Evolutionary conservation across 495 filamentous ascomycete species (phyloP), one percentile per base, ranked within the genome.

Genomic region (Neurospora intermedia): DNA sequence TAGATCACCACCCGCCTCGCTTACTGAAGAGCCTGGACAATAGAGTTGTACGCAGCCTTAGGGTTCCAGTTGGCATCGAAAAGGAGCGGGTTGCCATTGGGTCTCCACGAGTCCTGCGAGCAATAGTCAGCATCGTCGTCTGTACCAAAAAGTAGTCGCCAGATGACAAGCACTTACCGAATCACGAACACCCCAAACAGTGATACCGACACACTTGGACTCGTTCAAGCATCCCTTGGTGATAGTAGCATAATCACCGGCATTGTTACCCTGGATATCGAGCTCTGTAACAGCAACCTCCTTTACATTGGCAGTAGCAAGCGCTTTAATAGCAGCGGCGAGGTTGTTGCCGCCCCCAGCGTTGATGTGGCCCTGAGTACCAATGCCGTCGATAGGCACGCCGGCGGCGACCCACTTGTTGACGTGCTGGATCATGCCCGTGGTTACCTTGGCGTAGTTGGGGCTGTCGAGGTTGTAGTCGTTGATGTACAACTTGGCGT

Each of bases 131-230:
- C 73, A 76, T 54, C 23, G 18, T 59, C 41, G 48, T 31, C n/a
- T 48, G 39, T 41, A 10, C 10, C 43, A 41, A 3, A 54, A 20
- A 70, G 40, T 31, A 10, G 3, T 46, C 8, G 3, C 45, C 38
- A 45, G 39, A n/a, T 46, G 4, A 40, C 16, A 46, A 71, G 54
- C 18, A 79, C 84, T 82, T 79, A 89, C 89, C 35, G 80, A 78
- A 75, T 93, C 91, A 72, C 88, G 83, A 8, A 94, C 89, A 78
- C 91, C 91, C 92, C 91, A 94, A 43, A 91, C 90, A 20, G 91
- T 93, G 75, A 94, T 89, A 72, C 91, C 91, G 27, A 93, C 86
- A 79, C 91, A 93, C 80, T 89, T 90, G 11, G 83, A 73, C 77
- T 89, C 84, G 73, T 84, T 81, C 48, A 92, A 77, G 76, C 91